phyloP scores from a whole-genome alignment of 176 grass and related monocot species.

The Neostapfia colusana region DNA sequence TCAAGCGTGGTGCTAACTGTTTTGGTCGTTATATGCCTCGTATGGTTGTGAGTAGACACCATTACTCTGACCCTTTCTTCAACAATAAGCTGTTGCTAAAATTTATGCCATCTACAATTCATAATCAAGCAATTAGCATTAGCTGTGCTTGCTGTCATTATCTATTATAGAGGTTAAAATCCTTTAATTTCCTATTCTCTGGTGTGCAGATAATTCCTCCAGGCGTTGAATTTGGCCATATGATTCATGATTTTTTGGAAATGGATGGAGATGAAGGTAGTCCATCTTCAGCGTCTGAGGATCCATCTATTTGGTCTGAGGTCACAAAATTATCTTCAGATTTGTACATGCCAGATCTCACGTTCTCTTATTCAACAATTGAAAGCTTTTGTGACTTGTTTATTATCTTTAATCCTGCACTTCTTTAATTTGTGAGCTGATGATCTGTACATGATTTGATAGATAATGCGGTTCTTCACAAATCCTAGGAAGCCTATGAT shows the following conservation, averaged over 20 bases:
- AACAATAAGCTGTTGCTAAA: slow-evolving; percentile 20
- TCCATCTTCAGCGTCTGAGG: slow-evolving; percentile 53
- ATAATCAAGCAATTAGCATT: slow-evolving; percentile 12
- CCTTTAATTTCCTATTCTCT: slow-evolving; percentile 28
- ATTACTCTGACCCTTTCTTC: slow-evolving; percentile 15
- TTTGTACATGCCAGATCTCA: slow-evolving; percentile 38
- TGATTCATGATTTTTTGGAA: slow-evolving; percentile 68
- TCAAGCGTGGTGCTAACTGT: slow-evolving; percentile 69
- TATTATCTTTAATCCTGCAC: slow-evolving; percentile 17
- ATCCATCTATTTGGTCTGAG: slow-evolving; percentile 89
- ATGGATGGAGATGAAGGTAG: slow-evolving; percentile 61
- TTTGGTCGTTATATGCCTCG: slow-evolving; percentile 83
- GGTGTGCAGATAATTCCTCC: slow-evolving; percentile 73
- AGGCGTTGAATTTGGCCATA: slow-evolving; percentile 76
- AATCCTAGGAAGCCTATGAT: slow-evolving; percentile 92
- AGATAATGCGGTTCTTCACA: slow-evolving; percentile 95
- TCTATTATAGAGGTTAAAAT: slow-evolving; percentile 37
- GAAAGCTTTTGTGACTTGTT: background rate
- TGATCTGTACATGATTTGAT: slow-evolving; percentile 39
- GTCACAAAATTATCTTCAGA: slow-evolving; percentile 40
- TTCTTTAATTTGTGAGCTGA: slow-evolving; percentile 10
- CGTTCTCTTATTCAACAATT: slow-evolving; percentile 1
- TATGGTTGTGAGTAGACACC: slow-evolving; percentile 73
- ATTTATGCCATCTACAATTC: slow-evolving; percentile 22
- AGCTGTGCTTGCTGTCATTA: slow-evolving; percentile 10